Base-by-base conservation (phyloP, 1,139 yeast species). In the Scheffersomyces lignicola region DNA sequence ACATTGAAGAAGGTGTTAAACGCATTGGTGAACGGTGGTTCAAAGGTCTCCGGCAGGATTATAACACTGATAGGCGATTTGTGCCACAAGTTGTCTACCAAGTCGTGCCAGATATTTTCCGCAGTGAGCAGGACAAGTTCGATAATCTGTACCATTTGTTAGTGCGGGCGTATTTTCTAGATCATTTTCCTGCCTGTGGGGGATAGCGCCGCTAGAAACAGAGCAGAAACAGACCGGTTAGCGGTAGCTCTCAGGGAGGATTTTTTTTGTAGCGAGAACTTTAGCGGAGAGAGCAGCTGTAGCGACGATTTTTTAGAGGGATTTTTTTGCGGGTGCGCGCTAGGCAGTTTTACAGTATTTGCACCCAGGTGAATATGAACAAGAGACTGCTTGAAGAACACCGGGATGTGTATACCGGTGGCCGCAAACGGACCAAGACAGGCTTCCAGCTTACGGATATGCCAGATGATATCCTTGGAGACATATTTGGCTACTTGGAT, bases 381-480 rank as follows among this genome's bases (percentile, higher is more conserved):
- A 20, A 20, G n/a, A 20, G 23, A n/a, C 23, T 20, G 23, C 23
- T 20, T 20, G 23, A 20, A 9, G 23, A 20, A 20, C 9, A 20
- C n/a, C 23, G n/a, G n/a, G 23, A 20, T 20, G 23, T 8, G 17
- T 11, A 24, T 16, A 22, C 26, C 12, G 18, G 23, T 20, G 35
- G 23, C 18, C 12, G 17, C 11, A 18, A 27, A 13, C 29, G 6
- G 5, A 21, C 26, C 31, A 29, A 21, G 20, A 11, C 21, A 15
- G 22, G 24, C 30, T 28, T 21, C 20, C 29, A 35, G 37, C 30
- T 58, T 21, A 24, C 56, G 20, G 41, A 39, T 4, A 48, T 65
- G 5, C 69, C 72, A 3, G 35, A 44, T 14, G 68, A 66, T 24
- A 44, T 66, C 2, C 38, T 65, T 12, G 42, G 45, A 9, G 32